Percentiles rank a stretch among this genome's conserved stretches.
Evolutionary conservation across 2,329 filamentous ascomycete genomes (phyloP).

Genomic region (Aureobasidium sp.): DNA sequence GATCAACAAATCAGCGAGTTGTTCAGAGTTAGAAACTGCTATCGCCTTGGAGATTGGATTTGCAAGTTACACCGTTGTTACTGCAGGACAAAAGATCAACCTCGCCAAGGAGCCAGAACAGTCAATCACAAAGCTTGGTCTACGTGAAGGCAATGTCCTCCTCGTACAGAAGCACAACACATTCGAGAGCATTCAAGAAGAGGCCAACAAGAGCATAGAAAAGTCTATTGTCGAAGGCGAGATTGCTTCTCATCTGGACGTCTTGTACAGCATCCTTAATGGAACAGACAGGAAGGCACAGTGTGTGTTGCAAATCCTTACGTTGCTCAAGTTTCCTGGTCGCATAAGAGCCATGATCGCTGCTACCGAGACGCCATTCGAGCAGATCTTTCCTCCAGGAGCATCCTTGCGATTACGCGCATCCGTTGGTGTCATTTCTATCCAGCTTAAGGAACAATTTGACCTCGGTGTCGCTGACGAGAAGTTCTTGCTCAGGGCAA

Average conservation of each 20-base stretch:
- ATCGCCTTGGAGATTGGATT: slow-evolving; percentile 10
- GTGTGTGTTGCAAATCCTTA: slow-evolving; percentile 43
- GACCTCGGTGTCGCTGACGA: slow-evolving; percentile 23
- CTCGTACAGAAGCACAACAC: slow-evolving; percentile 14
- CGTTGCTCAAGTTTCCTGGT: slow-evolving; percentile 49
- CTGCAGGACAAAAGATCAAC: slow-evolving; percentile 12
- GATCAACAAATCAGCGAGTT: slow-evolving; percentile 1
- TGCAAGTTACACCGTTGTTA: slow-evolving; percentile 5
- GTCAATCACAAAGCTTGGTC: slow-evolving; percentile 3
- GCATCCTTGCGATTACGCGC: slow-evolving; percentile 63
- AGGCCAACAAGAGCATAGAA: slow-evolving; percentile 18
- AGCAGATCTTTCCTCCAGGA: slow-evolving; percentile 57
- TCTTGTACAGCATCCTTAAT: slow-evolving; percentile 72
- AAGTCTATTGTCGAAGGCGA: slow-evolving; percentile 61
- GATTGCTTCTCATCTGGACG: slow-evolving; percentile 72
- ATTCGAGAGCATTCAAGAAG: slow-evolving; percentile 9
- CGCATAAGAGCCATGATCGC: slow-evolving; percentile 46
- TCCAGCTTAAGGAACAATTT: slow-evolving; percentile 43
- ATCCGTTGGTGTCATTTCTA: slow-evolving; percentile 57
- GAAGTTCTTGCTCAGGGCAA: slow-evolving; percentile 22
- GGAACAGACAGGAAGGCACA: slow-evolving; percentile 31
- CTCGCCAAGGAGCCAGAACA: background rate
- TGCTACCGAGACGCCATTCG: slow-evolving; percentile 43
- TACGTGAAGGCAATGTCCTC: slow-evolving; percentile 6
- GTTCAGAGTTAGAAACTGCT: background rate